Conservation (phyloP, 345 rosid species). For the Garcia nutans region DNA sequence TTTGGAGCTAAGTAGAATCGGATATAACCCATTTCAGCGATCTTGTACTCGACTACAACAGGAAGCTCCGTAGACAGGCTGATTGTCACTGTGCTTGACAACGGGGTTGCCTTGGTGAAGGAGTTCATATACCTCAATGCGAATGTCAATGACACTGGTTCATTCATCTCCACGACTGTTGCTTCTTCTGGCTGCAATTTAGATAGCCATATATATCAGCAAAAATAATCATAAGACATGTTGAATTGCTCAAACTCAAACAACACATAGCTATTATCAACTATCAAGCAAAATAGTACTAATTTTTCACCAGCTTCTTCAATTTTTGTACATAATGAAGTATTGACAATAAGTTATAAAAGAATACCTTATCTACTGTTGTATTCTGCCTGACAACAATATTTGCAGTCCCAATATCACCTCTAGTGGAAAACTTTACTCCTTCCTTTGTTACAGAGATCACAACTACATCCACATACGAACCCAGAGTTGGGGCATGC, state of each 20-base stretch:
- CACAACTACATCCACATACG: constrained; percentile 51
- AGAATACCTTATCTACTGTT: constrained; percentile 78
- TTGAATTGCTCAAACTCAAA: neutral
- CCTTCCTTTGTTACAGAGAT: constrained; percentile 98
- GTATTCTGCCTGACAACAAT: constrained; percentile 92
- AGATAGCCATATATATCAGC: neutral
- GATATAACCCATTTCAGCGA: constrained; percentile 97
- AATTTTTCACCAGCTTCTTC: neutral
- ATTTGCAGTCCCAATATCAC: constrained; percentile 95
- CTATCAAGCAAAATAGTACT: neutral
- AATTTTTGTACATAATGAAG: no score
- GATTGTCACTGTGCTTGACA: constrained; percentile 79
- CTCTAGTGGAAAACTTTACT: constrained; percentile 91
- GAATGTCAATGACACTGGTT: constrained; percentile 88
- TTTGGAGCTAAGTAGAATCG: constrained; percentile 97
- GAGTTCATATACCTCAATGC: constrained; percentile 97
- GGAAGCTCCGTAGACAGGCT: constrained; percentile 96
- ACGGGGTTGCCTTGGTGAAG: constrained; percentile 90
- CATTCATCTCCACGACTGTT: constrained; percentile 81
- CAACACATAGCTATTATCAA: neutral
- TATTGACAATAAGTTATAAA: neutral
- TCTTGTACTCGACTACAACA: constrained; percentile 92
- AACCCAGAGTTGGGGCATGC: neutral
- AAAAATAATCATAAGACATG: neutral
- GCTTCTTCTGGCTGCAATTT: constrained; percentile 89